These are phyloP conservation scores for Vigna unguiculata DNA, from an alignment of 306 rosid species.

Conservation along the genomic window DNA sequence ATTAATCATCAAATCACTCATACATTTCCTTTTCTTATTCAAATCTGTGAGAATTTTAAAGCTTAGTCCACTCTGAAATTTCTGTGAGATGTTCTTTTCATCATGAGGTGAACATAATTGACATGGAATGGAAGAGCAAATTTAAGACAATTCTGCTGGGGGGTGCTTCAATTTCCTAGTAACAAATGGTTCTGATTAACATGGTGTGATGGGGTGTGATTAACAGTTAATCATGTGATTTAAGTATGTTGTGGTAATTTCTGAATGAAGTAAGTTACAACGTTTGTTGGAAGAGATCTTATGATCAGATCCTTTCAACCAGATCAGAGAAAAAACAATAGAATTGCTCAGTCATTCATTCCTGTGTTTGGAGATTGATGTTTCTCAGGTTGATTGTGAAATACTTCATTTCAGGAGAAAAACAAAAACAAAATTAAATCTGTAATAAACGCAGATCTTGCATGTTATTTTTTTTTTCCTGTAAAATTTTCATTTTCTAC, in stretches of 20 bases:
- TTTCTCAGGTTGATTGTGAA: neutral
- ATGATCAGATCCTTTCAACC: neutral
- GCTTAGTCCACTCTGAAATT: neutral
- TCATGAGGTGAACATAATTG: neutral
- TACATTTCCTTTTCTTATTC: neutral
- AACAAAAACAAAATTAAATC: neutral
- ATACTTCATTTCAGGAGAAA: neutral
- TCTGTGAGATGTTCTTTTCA: neutral
- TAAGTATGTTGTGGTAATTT: neutral
- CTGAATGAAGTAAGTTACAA: too few relatives aligned
- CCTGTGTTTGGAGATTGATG: slow-evolving; percentile 6
- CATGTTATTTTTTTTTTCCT: slow-evolving; percentile 32
- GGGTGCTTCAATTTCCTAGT: slow-evolving; percentile 13
- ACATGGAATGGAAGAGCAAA: slow-evolving; percentile 25
- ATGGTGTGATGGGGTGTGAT: neutral
- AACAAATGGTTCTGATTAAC: slow-evolving; percentile 6
- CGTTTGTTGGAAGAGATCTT: neutral
- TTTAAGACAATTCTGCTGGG: slow-evolving; percentile 11
- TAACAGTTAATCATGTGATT: neutral
- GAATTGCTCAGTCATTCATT: slow-evolving; percentile 16
- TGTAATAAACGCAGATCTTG: slow-evolving; percentile 31
- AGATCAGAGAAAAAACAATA: neutral
- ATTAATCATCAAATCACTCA: neutral
- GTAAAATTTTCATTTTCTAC: slow-evolving; percentile 30
- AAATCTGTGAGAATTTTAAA: neutral